Conservation (phyloP, 108 stramenopile species). For the Cyclotella atomus region DNA sequence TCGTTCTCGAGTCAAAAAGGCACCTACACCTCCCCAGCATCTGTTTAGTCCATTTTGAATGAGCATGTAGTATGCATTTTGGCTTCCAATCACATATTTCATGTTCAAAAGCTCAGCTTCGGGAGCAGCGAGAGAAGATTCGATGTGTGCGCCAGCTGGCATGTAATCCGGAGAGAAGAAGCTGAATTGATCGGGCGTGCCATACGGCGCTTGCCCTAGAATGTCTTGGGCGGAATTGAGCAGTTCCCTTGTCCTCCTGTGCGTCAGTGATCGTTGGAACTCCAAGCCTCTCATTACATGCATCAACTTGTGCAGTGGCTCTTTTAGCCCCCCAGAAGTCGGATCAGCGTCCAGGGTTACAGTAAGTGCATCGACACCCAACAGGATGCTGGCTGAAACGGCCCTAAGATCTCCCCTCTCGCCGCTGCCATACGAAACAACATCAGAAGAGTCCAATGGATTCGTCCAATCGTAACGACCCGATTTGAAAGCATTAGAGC, state of each 20-base stretch:
- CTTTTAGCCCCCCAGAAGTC: conserved; percentile 33
- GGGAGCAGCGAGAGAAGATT: conserved; percentile 31
- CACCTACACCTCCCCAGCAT: conserved; percentile 29
- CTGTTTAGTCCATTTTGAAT: conserved; percentile 17
- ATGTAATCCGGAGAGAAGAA: conserved; percentile 34
- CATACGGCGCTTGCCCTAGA: conserved; percentile 26
- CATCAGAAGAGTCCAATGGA: conserved; percentile 10
- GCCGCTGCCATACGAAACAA: conserved; percentile 33
- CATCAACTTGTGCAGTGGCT: conserved; percentile 42
- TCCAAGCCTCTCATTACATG: conserved; percentile 37
- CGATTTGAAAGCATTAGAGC: conserved; percentile 24
- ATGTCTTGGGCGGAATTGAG: not conserved
- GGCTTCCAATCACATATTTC: conserved; percentile 9
- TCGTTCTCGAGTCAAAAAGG: not conserved
- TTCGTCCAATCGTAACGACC: conserved; percentile 12
- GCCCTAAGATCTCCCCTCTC: conserved; percentile 43
- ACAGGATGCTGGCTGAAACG: conserved; percentile 37
- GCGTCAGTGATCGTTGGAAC: conserved; percentile 19
- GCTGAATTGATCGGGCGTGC: conserved; percentile 34
- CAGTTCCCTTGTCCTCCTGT: conserved; percentile 20
- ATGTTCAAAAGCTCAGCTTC: conserved; percentile 32
- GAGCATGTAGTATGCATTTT: conserved; percentile 35
- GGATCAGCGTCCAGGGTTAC: conserved; percentile 34
- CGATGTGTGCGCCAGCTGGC: conserved; percentile 23
- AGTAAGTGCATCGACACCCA: conserved; percentile 35